Evolutionary conservation across 352 stramenopile species (phyloP).

Genomic region (Hyaloperonospora arabidopsidis): DNA sequence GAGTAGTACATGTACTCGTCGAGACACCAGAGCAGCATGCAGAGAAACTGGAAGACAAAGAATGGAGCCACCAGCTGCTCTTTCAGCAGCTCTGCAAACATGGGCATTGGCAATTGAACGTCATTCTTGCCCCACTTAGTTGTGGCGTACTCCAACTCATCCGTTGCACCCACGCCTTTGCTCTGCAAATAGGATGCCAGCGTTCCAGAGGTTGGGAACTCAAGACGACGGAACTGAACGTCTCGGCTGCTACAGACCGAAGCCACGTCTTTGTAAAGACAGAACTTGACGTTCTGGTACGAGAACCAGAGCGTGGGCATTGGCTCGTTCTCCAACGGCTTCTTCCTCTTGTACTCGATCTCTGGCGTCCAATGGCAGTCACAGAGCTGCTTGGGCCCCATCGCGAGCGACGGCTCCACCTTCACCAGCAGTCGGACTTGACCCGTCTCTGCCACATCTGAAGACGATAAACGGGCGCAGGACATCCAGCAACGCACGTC

Average conservation of each 20-base stretch:
- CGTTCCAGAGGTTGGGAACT: conserved; percentile 44
- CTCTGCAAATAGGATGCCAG: conserved; percentile 58
- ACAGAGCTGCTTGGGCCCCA: conserved; percentile 52
- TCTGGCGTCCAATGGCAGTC: conserved; percentile 23
- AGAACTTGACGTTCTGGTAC: conserved; percentile 78
- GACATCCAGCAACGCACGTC: conserved; percentile 56
- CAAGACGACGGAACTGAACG: conserved; percentile 69
- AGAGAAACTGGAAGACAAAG: conserved; percentile 99
- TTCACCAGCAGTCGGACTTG: conserved; percentile 45
- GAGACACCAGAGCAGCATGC: conserved; percentile 96
- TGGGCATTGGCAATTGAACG: conserved; percentile 90
- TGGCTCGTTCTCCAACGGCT: conserved; percentile 3
- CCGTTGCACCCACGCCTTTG: conserved; percentile 33
- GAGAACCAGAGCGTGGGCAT: conserved; percentile 59
- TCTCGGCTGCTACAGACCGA: conserved; percentile 33
- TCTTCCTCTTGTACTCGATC: conserved; percentile 10
- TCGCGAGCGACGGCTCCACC: conserved; percentile 42
- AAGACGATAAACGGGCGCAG: conserved; percentile 20
- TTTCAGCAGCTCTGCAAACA: conserved; percentile 92
- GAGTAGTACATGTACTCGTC: conserved; percentile 99
- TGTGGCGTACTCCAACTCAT: conserved; percentile 33
- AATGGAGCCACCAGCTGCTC: conserved; percentile 97
- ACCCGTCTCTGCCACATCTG: conserved; percentile 56
- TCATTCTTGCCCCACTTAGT: conserved; percentile 84
- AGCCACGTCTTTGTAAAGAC: conserved; percentile 47